Conservation (phyloP, 1,139 yeast genomes). For the Hyphopichia buzzinii region DNA sequence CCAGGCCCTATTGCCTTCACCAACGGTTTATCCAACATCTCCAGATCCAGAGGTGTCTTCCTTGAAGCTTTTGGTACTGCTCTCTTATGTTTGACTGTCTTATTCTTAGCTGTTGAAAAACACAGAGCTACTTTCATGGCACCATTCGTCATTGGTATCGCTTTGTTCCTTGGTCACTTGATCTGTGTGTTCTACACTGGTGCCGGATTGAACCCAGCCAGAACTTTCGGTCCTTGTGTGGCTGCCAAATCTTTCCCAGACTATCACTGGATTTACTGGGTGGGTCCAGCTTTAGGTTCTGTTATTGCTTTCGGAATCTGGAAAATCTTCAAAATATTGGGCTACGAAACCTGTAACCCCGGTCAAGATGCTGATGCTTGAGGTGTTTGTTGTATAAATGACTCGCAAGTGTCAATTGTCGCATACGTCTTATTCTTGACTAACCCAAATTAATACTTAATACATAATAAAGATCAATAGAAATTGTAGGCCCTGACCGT, state of each 20-base stretch:
- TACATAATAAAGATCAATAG: background rate
- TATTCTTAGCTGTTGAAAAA: conserved; percentile 84
- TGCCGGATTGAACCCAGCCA: conserved; percentile 91
- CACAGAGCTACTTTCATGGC: conserved; percentile 75
- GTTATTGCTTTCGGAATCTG: conserved; percentile 64
- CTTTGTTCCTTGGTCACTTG: conserved; percentile 81
- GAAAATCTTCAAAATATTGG: conserved; percentile 62
- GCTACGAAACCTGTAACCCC: conserved; percentile 71
- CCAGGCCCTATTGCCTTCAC: conserved; percentile 78
- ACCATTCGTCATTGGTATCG: conserved; percentile 79
- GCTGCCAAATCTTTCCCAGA: conserved; percentile 71
- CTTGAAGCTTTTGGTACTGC: conserved; percentile 82
- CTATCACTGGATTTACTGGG: conserved; percentile 93
- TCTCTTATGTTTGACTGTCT: conserved; percentile 70
- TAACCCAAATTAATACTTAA: too few relatives aligned
- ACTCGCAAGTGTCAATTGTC: background rate
- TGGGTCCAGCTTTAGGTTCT: conserved; percentile 78
- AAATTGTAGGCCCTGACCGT: background rate
- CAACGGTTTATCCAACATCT: conserved; percentile 72
- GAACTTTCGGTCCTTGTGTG: conserved; percentile 82
- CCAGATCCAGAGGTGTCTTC: conserved; percentile 74
- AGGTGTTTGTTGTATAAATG: background rate
- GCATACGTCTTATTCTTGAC: too few relatives aligned
- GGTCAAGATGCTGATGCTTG: conserved; percentile 54
- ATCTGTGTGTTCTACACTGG: conserved; percentile 83